Evolutionary conservation across 768 basidiomycete genomes (phyloP).

Genomic region (Lactifluus piperatus): DNA sequence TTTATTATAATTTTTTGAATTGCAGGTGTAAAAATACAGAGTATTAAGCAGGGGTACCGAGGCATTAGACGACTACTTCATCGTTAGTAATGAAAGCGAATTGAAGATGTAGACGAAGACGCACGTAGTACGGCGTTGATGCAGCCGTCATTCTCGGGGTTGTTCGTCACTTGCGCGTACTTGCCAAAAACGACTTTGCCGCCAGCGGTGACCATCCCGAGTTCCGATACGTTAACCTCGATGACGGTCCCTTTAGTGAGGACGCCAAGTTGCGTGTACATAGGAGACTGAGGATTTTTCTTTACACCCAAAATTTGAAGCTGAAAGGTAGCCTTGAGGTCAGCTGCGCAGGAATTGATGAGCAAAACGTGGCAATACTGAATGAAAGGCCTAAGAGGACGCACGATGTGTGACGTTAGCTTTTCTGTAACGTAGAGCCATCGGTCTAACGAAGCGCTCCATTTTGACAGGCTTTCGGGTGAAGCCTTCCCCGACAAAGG

Average conservation of each 20-base stretch:
- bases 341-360: conserved; percentile 47
- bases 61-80: conserved; percentile 7
- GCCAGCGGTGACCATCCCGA: conserved; percentile 95
- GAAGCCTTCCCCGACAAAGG: conserved; percentile 96
- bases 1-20: neutral
- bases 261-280: conserved; percentile 94
- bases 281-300: conserved; percentile 98
- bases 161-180: conserved; percentile 91
- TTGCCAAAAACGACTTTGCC: conserved; percentile 93
- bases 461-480: conserved; percentile 98
- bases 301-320: conserved; percentile 96
- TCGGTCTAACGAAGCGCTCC: conserved; percentile 95
- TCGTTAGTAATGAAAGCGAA: neutral
- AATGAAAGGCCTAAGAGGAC: conserved; percentile 23
- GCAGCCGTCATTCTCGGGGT: conserved; percentile 94
- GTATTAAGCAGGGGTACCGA: neutral
- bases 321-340: conserved; percentile 98
- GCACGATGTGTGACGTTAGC: conserved; percentile 98
- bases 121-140: conserved; percentile 88
- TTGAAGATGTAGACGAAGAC: conserved; percentile 26
- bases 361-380: neutral
- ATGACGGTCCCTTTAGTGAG: conserved; percentile 98
- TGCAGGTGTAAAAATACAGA: neutral
- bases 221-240: conserved; percentile 97
- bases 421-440: conserved; percentile 96